Evolutionary conservation across 2,329 filamentous ascomycete genomes (phyloP), one percentile per base, ranked within the genome.

Genomic region (Polychaeton citri): DNA sequence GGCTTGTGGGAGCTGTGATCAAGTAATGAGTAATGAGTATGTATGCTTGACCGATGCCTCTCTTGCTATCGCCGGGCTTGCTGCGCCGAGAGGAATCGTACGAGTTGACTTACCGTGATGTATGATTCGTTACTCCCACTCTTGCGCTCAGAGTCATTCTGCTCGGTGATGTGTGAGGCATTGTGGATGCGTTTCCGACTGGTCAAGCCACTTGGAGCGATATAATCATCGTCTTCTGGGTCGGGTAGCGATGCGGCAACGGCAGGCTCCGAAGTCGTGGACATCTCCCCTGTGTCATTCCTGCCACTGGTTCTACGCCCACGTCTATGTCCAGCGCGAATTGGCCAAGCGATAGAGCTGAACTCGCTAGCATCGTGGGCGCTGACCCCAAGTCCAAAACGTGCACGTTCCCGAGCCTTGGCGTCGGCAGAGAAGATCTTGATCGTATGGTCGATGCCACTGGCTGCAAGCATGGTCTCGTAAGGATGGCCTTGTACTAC

Each of bases 401-500:
- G 65, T 13, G 75, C 76, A 34, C 69, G 64, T 21, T 66, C 60
- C 43, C 77, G 71, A 12, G 72, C 69, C 21, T 65, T 63, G 31
- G 61, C 63, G 45, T 79, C 76, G 0, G 74, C 64, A 1, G 71
- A 76, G 55, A 80, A 81, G 36, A 81, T 73, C 49, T 81, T 80
- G 57, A 81, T 71, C 0, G 75, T 79, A 45, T 73, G 68, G 43
- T 80, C 76, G 39, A 81, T 81, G 15, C 76, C 76, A 2, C 72
- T 76, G 19, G 73, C 74, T 2, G 77, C 76, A 38, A 81, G 62
- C 41, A 74, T 72, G 2, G 76, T 74, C 50, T 81, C 76, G 45
- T 77, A 78, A 2, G 76, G 76, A 51, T 81, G 76, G 2, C 71
- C 72, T 64, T 78, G 73, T 10, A 79, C 62, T 12, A 81, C 76